Evolutionary conservation across 345 rosid species (phyloP).

Genomic region (Euphorbia lathyris): DNA sequence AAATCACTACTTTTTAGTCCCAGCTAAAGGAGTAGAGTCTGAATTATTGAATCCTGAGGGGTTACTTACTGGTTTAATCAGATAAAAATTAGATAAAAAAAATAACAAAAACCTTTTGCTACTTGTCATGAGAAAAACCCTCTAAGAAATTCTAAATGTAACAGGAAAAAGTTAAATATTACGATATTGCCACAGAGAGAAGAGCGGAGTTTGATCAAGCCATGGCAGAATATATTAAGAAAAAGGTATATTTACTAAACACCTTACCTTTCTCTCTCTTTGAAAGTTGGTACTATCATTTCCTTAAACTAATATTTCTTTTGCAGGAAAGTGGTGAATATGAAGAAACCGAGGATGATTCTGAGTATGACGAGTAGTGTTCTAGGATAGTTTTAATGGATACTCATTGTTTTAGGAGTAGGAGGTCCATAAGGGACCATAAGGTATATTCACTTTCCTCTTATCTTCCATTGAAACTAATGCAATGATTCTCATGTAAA

Average conservation of each 20-base stretch:
- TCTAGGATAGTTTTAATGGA: constrained; percentile 13
- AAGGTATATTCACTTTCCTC: constrained; percentile 23
- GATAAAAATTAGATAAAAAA: not conserved
- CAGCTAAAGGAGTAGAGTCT: not conserved
- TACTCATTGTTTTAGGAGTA: constrained; percentile 20
- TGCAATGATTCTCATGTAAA: constrained; percentile 30
- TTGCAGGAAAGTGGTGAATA: constrained; percentile 70
- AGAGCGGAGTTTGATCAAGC: constrained; percentile 81
- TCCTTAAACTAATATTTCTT: constrained; percentile 4
- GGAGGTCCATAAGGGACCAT: constrained; percentile 9
- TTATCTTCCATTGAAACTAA: constrained; percentile 9
- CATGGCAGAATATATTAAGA: constrained; percentile 64
- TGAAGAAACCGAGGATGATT: constrained; percentile 57
- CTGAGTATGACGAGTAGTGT: constrained; percentile 52
- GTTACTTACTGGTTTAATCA: not conserved
- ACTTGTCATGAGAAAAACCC: not conserved
- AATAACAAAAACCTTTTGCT: not conserved
- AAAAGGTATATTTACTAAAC: constrained; percentile 42
- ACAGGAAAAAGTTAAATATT: constrained; percentile 90
- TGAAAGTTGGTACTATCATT: not conserved
- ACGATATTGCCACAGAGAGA: constrained; percentile 83
- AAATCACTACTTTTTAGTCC: not conserved
- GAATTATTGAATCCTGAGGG: not conserved
- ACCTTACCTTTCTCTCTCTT: not conserved
- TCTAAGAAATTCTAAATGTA: constrained; percentile 13